Percentiles rank a stretch among this genome's conserved stretches.
phyloP scores from a whole-genome alignment of 2,329 filamentous ascomycete species.

The Fusarium tuaranense region DNA sequence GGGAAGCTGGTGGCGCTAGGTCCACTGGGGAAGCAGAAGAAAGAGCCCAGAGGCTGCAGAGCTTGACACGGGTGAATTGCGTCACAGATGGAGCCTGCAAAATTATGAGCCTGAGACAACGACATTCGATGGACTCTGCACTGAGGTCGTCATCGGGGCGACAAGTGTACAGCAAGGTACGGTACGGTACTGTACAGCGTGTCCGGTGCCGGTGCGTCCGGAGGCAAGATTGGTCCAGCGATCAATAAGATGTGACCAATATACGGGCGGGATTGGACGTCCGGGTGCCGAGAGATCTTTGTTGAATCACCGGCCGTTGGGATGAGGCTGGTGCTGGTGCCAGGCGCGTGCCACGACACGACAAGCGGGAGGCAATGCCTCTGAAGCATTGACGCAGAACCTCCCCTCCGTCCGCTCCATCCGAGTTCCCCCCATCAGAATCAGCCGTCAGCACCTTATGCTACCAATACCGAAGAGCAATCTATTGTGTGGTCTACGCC shows the following conservation, averaged over 20 bases:
- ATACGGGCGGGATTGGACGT: not conserved
- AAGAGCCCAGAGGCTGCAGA: not conserved
- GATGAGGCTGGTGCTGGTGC: slow-evolving; percentile 12
- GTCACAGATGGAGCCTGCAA: slow-evolving; percentile 35
- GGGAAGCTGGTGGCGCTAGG: slow-evolving; percentile 20
- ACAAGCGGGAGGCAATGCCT: not conserved
- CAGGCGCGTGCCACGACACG: slow-evolving; percentile 2
- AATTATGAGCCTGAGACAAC: slow-evolving; percentile 26
- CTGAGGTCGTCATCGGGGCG: slow-evolving; percentile 23
- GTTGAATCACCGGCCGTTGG: slow-evolving; percentile 34
- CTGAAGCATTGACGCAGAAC: not conserved
- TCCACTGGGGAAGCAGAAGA: slow-evolving; percentile 26
- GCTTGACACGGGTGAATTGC: slow-evolving; percentile 25
- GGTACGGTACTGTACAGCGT: not conserved
- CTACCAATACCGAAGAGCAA: slow-evolving; percentile 1
- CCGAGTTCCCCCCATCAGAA: slow-evolving; percentile 2
- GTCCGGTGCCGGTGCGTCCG: slow-evolving; percentile 10
- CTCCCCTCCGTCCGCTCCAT: slow-evolving; percentile 3
- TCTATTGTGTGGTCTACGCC: not conserved
- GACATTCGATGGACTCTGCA: not conserved
- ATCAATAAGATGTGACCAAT: not conserved
- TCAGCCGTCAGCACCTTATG: slow-evolving; percentile 34
- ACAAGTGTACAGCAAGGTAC: not conserved
- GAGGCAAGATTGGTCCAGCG: slow-evolving; percentile 15
- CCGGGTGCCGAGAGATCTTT: slow-evolving; percentile 17